phyloP scores from a whole-genome alignment of 2,329 filamentous ascomycete genomes.

The Phialophora verrucosa region DNA sequence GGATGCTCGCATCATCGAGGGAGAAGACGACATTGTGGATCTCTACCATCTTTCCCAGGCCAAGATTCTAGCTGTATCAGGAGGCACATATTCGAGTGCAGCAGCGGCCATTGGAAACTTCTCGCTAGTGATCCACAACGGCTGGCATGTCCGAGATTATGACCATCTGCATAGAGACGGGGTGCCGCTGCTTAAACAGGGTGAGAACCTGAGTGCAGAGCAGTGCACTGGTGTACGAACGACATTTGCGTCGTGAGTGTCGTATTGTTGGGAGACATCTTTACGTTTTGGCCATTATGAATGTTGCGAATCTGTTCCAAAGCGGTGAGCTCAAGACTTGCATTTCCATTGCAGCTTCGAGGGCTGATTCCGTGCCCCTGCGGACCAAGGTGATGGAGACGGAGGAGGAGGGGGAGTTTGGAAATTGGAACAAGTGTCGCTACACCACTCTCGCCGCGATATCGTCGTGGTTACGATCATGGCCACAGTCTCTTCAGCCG shows the following conservation, averaged over 20 bases:
- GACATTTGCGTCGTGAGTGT: background rate
- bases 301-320: background rate
- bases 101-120: slow-evolving; percentile 5
- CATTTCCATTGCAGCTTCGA: background rate
- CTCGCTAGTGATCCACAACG: slow-evolving; percentile 12
- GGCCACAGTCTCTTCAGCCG: background rate
- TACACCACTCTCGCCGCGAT: background rate
- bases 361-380: background rate
- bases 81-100: slow-evolving; percentile 9
- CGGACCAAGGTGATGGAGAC: background rate
- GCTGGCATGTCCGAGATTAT: slow-evolving; percentile 19
- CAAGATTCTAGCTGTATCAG: slow-evolving; percentile 9
- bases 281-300: background rate
- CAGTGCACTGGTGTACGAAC: background rate
- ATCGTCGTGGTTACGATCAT: background rate
- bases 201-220: slow-evolving; percentile 3
- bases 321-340: background rate
- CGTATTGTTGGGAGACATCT: background rate
- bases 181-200: slow-evolving; percentile 10
- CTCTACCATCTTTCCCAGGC: slow-evolving; percentile 13
- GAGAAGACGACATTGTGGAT: slow-evolving; percentile 17
- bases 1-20: slow-evolving; percentile 6
- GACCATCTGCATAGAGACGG: slow-evolving; percentile 2
- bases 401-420: background rate
- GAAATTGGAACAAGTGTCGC: background rate